Percentiles rank a stretch among this genome's conserved stretches.
phyloP scores from a whole-genome alignment of 352 stramenopile species.

The Hyaloperonospora brassicae region DNA sequence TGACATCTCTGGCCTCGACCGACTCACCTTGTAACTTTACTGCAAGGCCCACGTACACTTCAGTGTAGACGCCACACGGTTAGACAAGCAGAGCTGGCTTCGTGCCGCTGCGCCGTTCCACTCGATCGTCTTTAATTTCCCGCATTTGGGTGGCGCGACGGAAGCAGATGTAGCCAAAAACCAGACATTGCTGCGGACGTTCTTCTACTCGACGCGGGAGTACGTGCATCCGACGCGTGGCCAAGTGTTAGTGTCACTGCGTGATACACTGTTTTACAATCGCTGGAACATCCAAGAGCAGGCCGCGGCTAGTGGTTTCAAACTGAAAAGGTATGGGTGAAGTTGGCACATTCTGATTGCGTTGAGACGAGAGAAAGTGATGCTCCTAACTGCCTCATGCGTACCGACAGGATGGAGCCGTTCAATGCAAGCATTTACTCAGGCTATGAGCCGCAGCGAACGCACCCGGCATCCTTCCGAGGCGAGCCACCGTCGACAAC shows the following conservation, averaged over 20 bases:
- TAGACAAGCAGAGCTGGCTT: slow-evolving; percentile 55
- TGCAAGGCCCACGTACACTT: slow-evolving; percentile 59
- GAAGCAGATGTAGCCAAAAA: slow-evolving; percentile 81
- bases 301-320: slow-evolving; percentile 52
- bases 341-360: neutral
- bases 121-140: slow-evolving; percentile 80
- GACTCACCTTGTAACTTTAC: neutral
- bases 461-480: slow-evolving; percentile 63
- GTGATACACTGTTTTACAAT: slow-evolving; percentile 80
- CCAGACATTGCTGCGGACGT: slow-evolving; percentile 60
- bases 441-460: slow-evolving; percentile 70
- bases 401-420: slow-evolving; percentile 34
- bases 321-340: slow-evolving; percentile 42
- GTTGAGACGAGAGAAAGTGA: neutral
- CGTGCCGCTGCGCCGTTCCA: slow-evolving; percentile 42
- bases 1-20: neutral
- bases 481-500: slow-evolving; percentile 64
- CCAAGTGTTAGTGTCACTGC: slow-evolving; percentile 65
- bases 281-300: slow-evolving; percentile 74
- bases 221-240: slow-evolving; percentile 54
- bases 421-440: slow-evolving; percentile 66
- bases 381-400: neutral
- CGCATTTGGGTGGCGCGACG: slow-evolving; percentile 72
- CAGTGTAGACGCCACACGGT: slow-evolving; percentile 55
- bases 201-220: slow-evolving; percentile 60